phyloP scores from a whole-genome alignment of 1,139 yeast genomes.

The Candida anutae region DNA sequence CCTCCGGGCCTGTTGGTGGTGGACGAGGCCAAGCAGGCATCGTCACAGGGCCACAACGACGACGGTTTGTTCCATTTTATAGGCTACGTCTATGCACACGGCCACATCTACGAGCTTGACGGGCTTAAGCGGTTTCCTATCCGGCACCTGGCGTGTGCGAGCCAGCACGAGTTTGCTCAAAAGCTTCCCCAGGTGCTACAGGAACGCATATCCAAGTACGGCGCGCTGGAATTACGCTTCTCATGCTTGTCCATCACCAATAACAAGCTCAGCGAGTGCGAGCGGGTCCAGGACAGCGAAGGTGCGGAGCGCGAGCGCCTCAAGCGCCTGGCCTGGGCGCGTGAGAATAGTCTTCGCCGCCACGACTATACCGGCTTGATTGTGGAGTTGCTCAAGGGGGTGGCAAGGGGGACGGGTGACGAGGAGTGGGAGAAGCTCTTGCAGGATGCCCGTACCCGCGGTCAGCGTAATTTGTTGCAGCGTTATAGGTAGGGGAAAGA shows the following conservation, averaged over 20 bases:
- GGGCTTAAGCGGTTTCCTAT: slow-evolving; percentile 59
- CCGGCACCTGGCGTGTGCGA: slow-evolving; percentile 36
- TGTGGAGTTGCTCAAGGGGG: slow-evolving; percentile 36
- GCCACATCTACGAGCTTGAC: slow-evolving; percentile 55
- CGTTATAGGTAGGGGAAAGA: slow-evolving; percentile 1
- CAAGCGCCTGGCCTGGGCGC: slow-evolving; percentile 32
- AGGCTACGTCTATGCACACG: slow-evolving; percentile 44
- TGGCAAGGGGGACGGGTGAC: slow-evolving; percentile 27
- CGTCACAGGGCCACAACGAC: slow-evolving; percentile 12
- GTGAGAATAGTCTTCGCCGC: slow-evolving; percentile 41
- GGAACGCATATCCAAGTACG: slow-evolving; percentile 40
- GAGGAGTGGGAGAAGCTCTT: slow-evolving; percentile 39
- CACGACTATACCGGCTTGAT: slow-evolving; percentile 52
- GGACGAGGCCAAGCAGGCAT: slow-evolving; percentile 30
- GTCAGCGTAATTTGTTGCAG: slow-evolving; percentile 9
- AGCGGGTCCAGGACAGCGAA: slow-evolving; percentile 29
- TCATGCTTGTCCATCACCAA: slow-evolving; percentile 51
- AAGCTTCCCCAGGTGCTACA: slow-evolving; percentile 38
- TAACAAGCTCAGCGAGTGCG: slow-evolving; percentile 37
- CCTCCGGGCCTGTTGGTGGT: slow-evolving; percentile 43
- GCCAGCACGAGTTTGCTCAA: slow-evolving; percentile 34
- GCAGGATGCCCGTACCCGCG: slow-evolving; percentile 20
- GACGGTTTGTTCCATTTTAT: slow-evolving; percentile 57
- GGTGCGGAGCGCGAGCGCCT: slow-evolving; percentile 20
- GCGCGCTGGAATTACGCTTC: slow-evolving; percentile 45